Evolutionary conservation across 225 moss, liverwort and hornwort genomes (phyloP).

Genomic region (Rhytidiadelphus loreus): DNA sequence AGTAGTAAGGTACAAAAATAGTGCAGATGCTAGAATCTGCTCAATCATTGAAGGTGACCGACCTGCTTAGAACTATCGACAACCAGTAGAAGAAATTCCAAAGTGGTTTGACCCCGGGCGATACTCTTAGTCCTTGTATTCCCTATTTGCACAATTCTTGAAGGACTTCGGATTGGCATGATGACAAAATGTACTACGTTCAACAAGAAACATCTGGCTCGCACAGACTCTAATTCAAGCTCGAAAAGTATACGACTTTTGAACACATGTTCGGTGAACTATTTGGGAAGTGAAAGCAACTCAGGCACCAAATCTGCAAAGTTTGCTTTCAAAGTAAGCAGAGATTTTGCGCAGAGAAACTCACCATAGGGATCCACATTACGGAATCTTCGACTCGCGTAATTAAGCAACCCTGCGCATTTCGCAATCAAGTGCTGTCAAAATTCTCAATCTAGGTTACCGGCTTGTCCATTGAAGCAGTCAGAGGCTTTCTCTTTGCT

Average conservation of each 20-base stretch:
- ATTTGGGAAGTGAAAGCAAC: neutral
- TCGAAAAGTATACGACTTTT: neutral
- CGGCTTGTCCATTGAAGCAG: neutral
- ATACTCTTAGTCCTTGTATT: neutral
- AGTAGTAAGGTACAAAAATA: neutral
- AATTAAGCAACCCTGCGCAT: neutral
- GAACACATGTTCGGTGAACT: neutral
- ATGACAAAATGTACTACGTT: neutral
- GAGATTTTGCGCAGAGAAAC: neutral
- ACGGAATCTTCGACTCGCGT: conserved; percentile 3
- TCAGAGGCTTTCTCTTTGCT: neutral
- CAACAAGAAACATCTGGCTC: neutral
- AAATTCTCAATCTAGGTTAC: neutral
- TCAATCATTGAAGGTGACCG: neutral
- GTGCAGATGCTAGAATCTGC: neutral
- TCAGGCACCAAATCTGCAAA: neutral
- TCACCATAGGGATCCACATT: neutral
- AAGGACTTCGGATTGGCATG: neutral
- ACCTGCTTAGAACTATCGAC: no score
- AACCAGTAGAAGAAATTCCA: neutral
- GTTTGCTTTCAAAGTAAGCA: neutral
- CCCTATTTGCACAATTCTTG: neutral
- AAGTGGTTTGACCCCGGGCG: neutral
- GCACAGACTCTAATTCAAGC: neutral
- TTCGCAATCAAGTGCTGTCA: neutral